Base-by-base conservation (phyloP, 1,284 basidiomycete genomes). In the Ustilago shanxiensis region DNA sequence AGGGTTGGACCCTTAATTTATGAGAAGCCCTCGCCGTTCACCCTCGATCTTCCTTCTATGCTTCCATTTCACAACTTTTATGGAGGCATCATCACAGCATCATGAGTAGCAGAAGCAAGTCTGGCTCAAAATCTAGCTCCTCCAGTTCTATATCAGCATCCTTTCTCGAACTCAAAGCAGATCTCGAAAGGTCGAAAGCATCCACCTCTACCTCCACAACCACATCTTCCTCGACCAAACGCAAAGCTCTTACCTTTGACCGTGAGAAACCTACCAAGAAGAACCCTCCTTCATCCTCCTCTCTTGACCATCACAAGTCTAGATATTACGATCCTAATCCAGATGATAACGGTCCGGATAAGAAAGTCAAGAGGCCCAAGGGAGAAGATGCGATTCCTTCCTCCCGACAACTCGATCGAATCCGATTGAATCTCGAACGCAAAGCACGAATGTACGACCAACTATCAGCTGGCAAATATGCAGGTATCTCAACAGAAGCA, bases 361-460 rank as follows among this genome's bases (percentile, higher is more conserved):
- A 26, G 16, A 44, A n/a, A 18, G 31, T 50, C 3, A 33, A 56
- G n/a, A n/a, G n/a, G n/a, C n/a, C 31, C 5, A 22, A 44, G 26
- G 8, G 28, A 22, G 28, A 31, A n/a, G 26, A 24, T 9, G 47
- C 26, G 5, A 24, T 0, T 8, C 33, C 53, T 1, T 28, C 63
- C 5, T 49, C 53, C 1, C 18, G 63, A n/a, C 56, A 77, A 0
- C 84, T 92, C 9, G 92, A 93, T 45, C 89, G 89, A 1, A 91
- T 91, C 10, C 90, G 90, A 1, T 6, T 8, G 0, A 89, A 89
- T 5, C 86, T 97, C 56, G 91, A 93, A 85, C 89, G 91, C 52
- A 97, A 97, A 85, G 91, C 93, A 6, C 89, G 89, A 83, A 90
- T 92, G 65, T 97, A 97, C 81, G 92, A 94, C 6, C 91, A 93